These are phyloP conservation scores for Halophytophthora batemanensis DNA, from an alignment of 352 stramenopile genomes.

Conservation along the genomic window DNA sequence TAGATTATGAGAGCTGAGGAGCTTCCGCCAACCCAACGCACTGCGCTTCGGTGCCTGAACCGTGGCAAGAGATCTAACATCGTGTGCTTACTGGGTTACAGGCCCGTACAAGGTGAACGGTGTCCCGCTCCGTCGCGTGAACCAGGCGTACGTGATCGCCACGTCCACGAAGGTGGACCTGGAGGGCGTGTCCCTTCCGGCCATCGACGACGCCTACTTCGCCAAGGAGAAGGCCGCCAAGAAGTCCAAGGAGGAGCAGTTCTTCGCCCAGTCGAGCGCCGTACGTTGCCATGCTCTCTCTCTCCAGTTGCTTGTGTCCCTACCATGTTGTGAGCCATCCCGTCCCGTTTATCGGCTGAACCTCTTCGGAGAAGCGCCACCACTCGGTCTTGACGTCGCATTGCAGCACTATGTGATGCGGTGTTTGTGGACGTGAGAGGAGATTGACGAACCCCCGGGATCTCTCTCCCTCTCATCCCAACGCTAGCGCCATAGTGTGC, in stretches of 20 bases:
- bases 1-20: slow-evolving; percentile 91
- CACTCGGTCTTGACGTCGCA: slow-evolving; percentile 5
- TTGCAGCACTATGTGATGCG: background rate
- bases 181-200: slow-evolving; percentile 88
- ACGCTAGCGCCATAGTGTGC: slow-evolving; percentile 1
- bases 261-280: slow-evolving; percentile 92
- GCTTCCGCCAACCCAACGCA: slow-evolving; percentile 18
- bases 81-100: slow-evolving; percentile 19
- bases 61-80: no score
- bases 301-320: slow-evolving; percentile 5
- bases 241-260: slow-evolving; percentile 95
- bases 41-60: no score
- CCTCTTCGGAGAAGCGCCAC: slow-evolving; percentile 9
- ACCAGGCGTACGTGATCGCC: slow-evolving; percentile 99
- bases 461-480: slow-evolving; percentile 18
- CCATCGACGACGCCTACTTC: slow-evolving; percentile 98
- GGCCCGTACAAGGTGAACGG: slow-evolving; percentile 99
- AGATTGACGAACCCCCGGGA: slow-evolving; percentile 30
- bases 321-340: slow-evolving; percentile 21
- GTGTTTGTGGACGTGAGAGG: background rate
- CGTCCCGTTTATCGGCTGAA: slow-evolving; percentile 6
- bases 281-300: slow-evolving; percentile 43
- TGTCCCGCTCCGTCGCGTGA: slow-evolving; percentile 97
- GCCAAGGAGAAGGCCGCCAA: slow-evolving; percentile 89
- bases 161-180: slow-evolving; percentile 98